Evolutionary conservation across 306 rosid genomes (phyloP), one percentile per base, ranked within the genome.

Genomic region (Lathyrus tuberosus): DNA sequence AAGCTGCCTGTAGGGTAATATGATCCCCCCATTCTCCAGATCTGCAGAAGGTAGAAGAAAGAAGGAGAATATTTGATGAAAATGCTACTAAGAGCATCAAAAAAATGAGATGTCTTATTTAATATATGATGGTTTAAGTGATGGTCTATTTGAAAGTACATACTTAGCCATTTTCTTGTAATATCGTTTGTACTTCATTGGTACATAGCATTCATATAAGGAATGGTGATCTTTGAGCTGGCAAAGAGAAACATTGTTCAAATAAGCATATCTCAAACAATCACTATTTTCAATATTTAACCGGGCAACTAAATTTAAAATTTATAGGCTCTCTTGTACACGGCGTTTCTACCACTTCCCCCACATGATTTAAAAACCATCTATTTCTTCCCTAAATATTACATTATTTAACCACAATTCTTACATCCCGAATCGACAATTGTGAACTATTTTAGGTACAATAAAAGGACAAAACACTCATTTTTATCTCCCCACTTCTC

Each of bases 21-120:
- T 93, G 98, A 82, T 93, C 97, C n/a, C 98, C 98, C 97, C 97
- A 93, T 80, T 93, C 98, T 78, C 97, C 94, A 49, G 82, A 81
- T 80, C 98, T 93, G 89, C 57, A 76, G 16, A 22, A 24, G 70
- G 52, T 58, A 69, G 30, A 79, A 71, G 18, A 78, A 62, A 79
- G 65, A 78, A 43, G 38, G 75, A 59, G 72, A 80, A 52, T 47
- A 69, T 48, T 53, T 42, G 41, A 65, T 15, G 52, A 60, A 73
- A 76, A 67, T 57, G 64, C 28, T 38, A 73, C 65, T 6, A 71
- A 67, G 58, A 20, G 28, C 65, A 71, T 37, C 28, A 11, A 79
- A 16, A n/a, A 46, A 33, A 73, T 13, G 53, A 4, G 38, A 70
- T 64, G 67, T 10, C 43, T 65, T 54, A 62, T 46, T 59, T 60